phyloP scores from a whole-genome alignment of 2,329 filamentous ascomycete genomes.

The Alternaria sp. region DNA sequence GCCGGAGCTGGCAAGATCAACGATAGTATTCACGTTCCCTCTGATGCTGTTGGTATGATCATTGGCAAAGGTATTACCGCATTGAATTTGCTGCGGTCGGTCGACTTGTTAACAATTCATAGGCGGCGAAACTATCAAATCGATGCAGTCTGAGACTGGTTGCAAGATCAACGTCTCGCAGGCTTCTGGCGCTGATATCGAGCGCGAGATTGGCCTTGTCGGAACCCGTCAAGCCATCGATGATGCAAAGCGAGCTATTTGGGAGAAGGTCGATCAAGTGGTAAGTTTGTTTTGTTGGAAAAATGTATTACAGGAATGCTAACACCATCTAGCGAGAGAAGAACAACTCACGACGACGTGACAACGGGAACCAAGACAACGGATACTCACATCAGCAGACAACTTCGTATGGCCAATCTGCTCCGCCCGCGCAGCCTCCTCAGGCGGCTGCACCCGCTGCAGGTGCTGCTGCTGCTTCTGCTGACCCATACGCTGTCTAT shows the following conservation, averaged over 20 bases:
- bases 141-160: constrained; percentile 86
- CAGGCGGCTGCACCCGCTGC: constrained; percentile 48
- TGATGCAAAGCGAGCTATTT: constrained; percentile 82
- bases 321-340: constrained; percentile 56
- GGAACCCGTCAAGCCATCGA: constrained; percentile 79
- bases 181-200: constrained; percentile 78
- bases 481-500: constrained; percentile 74
- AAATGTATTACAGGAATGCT: constrained; percentile 15
- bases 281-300: constrained; percentile 61
- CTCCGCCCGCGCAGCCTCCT: constrained; percentile 39
- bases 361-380: constrained; percentile 51
- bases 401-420: constrained; percentile 48
- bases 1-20: constrained; percentile 68
- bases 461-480: constrained; percentile 58
- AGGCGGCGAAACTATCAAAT: constrained; percentile 89
- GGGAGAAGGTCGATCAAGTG: constrained; percentile 90
- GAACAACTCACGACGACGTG: constrained; percentile 55
- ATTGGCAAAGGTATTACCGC: constrained; percentile 77
- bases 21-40: constrained; percentile 84
- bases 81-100: neutral
- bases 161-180: constrained; percentile 96
- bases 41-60: constrained; percentile 94
- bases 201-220: constrained; percentile 86
- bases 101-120: constrained; percentile 26
- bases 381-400: constrained; percentile 59